Percentiles rank a stretch among this genome's conserved stretches.
phyloP scores from a whole-genome alignment of 768 basidiomycete genomes.

The Rhodotorula sphaerocarpa region DNA sequence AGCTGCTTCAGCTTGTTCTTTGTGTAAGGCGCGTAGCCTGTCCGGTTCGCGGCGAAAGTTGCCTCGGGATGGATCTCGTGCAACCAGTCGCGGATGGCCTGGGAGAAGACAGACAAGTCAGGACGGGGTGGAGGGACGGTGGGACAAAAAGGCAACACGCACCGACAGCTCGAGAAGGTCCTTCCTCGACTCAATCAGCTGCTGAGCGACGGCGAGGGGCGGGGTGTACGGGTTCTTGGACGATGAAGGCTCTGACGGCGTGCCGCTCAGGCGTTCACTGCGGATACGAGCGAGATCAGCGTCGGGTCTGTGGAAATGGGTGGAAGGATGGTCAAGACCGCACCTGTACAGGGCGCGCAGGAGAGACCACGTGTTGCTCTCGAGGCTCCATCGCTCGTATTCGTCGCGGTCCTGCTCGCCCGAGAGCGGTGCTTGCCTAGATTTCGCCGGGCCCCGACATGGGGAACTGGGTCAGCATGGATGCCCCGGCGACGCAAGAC shows the following conservation, averaged over 20 bases:
- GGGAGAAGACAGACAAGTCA: background rate
- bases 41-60: conserved; percentile 59
- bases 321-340: conserved; percentile 43
- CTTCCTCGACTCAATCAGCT: conserved; percentile 60
- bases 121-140: background rate
- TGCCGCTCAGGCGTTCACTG: conserved; percentile 19
- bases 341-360: conserved; percentile 58
- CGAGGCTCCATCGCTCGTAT: conserved; percentile 58
- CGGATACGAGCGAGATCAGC: background rate
- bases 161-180: conserved; percentile 67
- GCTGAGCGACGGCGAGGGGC: conserved; percentile 63
- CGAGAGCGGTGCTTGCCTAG: conserved; percentile 22
- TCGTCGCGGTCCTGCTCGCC: conserved; percentile 45
- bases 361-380: conserved; percentile 73
- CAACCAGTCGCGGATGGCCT: conserved; percentile 69
- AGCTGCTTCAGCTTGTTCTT: conserved; percentile 60
- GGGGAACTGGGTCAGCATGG: no score
- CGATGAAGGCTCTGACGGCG: background rate
- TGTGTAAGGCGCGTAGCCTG: conserved; percentile 77
- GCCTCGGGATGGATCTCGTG: conserved; percentile 52
- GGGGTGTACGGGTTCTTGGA: conserved; percentile 70
- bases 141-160: conserved; percentile 2
- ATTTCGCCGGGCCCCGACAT: no score
- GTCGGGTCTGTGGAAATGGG: background rate
- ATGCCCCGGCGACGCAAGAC: no score